Percentiles rank a stretch among this genome's conserved stretches.
Evolutionary conservation across 768 basidiomycete genomes (phyloP).

Genomic region (Gelatoporia subvermispora): DNA sequence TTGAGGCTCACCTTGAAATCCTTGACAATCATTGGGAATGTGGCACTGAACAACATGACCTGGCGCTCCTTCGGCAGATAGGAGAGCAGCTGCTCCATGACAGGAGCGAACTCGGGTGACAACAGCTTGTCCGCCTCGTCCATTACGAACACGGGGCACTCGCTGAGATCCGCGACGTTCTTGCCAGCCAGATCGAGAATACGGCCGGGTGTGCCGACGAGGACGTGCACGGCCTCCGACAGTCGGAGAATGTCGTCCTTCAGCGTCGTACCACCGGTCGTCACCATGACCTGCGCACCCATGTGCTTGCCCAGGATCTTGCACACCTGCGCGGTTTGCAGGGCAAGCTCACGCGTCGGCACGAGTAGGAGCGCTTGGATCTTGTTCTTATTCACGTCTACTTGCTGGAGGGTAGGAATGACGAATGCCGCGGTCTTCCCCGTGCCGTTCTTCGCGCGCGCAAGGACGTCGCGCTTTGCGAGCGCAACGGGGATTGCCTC

Average conservation of each 20-base stretch:
- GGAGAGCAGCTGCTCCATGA: slow-evolving; percentile 92
- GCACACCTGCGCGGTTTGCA: slow-evolving; percentile 98
- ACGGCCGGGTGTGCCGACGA: slow-evolving; percentile 95
- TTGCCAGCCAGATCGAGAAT: slow-evolving; percentile 94
- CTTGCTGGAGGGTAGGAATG: slow-evolving; percentile 91
- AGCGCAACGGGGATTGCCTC: slow-evolving; percentile 96
- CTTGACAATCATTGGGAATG: slow-evolving; percentile 98
- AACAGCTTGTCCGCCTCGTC: slow-evolving; percentile 99
- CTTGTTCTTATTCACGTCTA: slow-evolving; percentile 78
- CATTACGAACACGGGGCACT: slow-evolving; percentile 97
- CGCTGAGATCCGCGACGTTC: slow-evolving; percentile 86
- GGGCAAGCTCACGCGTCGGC: slow-evolving; percentile 96
- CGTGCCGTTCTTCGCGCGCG: slow-evolving; percentile 94
- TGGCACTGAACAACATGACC: slow-evolving; percentile 99
- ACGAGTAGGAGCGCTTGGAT: slow-evolving; percentile 97
- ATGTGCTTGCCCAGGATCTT: slow-evolving; percentile 96
- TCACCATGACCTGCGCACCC: slow-evolving; percentile 96
- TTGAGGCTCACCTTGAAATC: slow-evolving; percentile 80
- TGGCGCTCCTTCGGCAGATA: slow-evolving; percentile 84
- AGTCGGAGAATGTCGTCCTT: slow-evolving; percentile 97
- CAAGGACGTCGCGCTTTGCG: slow-evolving; percentile 88
- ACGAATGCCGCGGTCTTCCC: slow-evolving; percentile 99
- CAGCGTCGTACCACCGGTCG: slow-evolving; percentile 95
- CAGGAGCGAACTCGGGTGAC: slow-evolving; percentile 95
- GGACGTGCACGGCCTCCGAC: slow-evolving; percentile 86